phyloP scores from a whole-genome alignment of 106 monocot genomes.

The Amphibolis antarctica region DNA sequence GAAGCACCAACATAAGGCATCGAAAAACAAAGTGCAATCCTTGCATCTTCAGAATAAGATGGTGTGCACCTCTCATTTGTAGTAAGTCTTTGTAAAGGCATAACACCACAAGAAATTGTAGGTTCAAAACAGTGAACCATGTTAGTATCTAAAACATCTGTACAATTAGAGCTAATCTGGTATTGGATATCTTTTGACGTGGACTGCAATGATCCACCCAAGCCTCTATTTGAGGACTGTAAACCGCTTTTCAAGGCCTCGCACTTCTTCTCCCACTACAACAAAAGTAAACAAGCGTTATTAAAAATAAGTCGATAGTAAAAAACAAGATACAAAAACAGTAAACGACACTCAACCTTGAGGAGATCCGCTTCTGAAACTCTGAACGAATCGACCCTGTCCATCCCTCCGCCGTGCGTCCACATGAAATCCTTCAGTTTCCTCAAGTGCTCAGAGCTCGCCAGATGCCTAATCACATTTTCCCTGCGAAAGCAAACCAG shows the following conservation, averaged over 20 bases:
- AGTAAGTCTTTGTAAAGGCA: conserved; percentile 98
- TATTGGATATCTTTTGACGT: conserved; percentile 82
- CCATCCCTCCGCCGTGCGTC: conserved; percentile 64
- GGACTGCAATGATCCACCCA: conserved; percentile 15
- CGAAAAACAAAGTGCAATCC: conserved; percentile 9
- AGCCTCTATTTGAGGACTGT: conserved; percentile 13
- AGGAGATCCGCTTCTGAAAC: conserved; percentile 47
- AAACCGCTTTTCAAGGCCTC: conserved; percentile 23
- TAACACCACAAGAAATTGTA: conserved; percentile 57
- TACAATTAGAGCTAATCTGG: conserved; percentile 46
- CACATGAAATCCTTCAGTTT: conserved; percentile 60
- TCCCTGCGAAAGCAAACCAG: conserved; percentile 17
- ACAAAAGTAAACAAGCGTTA: conserved; percentile 2
- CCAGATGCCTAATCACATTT: conserved; percentile 57
- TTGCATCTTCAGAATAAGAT: conserved; percentile 14
- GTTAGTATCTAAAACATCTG: conserved; percentile 37
- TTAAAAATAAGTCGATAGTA: neutral
- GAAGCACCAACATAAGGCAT: conserved; percentile 4
- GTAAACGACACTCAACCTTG: conserved; percentile 36
- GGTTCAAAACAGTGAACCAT: conserved; percentile 33
- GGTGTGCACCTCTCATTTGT: conserved; percentile 49
- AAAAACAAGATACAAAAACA: neutral
- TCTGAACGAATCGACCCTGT: conserved; percentile 42
- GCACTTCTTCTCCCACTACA: conserved; percentile 92
- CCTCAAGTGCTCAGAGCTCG: conserved; percentile 47